Evolutionary conservation across 1,284 basidiomycete species (phyloP), one percentile per base, ranked within the genome.

Genomic region (Ustilago vetiveriae): DNA sequence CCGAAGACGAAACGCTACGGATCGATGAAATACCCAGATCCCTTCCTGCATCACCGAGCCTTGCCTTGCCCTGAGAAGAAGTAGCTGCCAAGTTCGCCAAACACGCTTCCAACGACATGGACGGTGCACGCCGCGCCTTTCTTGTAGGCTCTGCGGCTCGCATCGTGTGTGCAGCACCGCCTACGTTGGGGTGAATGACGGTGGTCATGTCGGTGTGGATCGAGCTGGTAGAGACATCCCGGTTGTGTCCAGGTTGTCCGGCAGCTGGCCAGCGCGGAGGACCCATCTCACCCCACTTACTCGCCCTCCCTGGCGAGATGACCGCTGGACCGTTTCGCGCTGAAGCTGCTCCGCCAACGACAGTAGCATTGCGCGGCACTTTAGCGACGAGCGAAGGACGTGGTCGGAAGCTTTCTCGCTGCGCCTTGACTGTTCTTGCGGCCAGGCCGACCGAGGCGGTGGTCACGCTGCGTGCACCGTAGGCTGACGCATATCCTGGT

Each of bases 271-370:
- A 71, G 2, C 57, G 52, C 11, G 68, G 68, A 14, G 68, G 68
- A 16, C 68, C 68, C 68, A 71, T 71, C 21, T 66, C 68, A 0
- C 68, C 68, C 68, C 68, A 71, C 51, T 71, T 71, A 41, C 68
- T 71, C 9, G 62, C 62, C 33, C 68, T 40, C 17, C 68, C 68
- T 6, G 68, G 68, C 7, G 67, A 70, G 23, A 62, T 56, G 14
- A 7, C 35, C 6, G 37, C 50, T 0, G 27, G 33, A 5, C 49
- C 52, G 21, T 45, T 8, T 22, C 22, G 45, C 14, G 55, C 35
- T 4, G 35, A 22, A 5, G 44, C 19, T 1, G 40, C 23, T 14
- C 58, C 50, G 16, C 66, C 66, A 6, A 69, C 59, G 0, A 69
- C 48, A 4, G 41, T 55, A 14, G 53, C 48, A 21, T 44, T 63